Evolutionary conservation across 768 basidiomycete genomes (phyloP).

Genomic region (Leccinum disarticulatum): DNA sequence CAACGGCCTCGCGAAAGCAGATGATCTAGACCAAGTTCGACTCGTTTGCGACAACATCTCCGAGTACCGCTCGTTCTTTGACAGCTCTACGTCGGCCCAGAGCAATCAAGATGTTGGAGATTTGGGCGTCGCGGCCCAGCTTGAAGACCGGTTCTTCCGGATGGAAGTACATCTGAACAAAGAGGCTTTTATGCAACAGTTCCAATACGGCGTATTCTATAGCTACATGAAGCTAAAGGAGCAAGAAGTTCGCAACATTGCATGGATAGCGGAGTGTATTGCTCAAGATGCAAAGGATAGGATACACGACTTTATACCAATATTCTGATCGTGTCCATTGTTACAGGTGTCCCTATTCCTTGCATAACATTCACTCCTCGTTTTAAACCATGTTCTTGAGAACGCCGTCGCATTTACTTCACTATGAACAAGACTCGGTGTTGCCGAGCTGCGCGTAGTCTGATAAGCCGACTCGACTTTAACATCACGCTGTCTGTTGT

Average conservation of each 20-base stretch:
- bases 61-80: conserved; percentile 92
- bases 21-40: conserved; percentile 93
- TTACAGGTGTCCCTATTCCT: conserved; percentile 4
- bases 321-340: conserved; percentile 53
- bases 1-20: conserved; percentile 88
- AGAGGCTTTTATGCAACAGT: conserved; percentile 92
- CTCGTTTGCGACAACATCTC: conserved; percentile 81
- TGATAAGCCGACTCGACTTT: background rate
- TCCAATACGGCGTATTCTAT: conserved; percentile 92
- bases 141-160: conserved; percentile 95
- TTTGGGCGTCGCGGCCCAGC: conserved; percentile 55
- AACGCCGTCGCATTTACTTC: background rate
- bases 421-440: background rate
- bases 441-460: background rate
- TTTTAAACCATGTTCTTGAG: background rate
- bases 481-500: conserved; percentile 6
- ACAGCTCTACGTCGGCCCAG: conserved; percentile 43
- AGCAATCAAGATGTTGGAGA: conserved; percentile 40
- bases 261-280: conserved; percentile 98
- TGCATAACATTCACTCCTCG: conserved; percentile 6
- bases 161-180: conserved; percentile 95
- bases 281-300: conserved; percentile 95
- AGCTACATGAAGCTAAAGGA: conserved; percentile 91
- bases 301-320: conserved; percentile 93
- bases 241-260: conserved; percentile 85